Evolutionary conservation across 768 basidiomycete species (phyloP), one percentile per base, ranked within the genome.

Genomic region (Pulveroboletus sp.): DNA sequence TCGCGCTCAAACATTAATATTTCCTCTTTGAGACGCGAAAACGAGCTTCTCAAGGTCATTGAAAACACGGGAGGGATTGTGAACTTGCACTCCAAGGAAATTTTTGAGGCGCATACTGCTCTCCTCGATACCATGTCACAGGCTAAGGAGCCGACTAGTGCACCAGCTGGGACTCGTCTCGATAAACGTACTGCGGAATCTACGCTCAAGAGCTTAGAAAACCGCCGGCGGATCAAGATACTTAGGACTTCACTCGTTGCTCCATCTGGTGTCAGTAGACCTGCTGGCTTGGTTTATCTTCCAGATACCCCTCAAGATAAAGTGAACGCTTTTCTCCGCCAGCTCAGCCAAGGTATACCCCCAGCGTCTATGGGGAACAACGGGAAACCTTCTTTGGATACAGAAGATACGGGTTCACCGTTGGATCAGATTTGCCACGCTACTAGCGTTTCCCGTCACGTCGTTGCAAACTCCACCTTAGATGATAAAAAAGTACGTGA

Each of bases 21-120:
- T 24, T 88, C 90, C 14, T 77, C 85, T 50, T 71, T 89, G 37
- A 81, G 88, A 4, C 80, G 91, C 18, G 89, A 93, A 70, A 89
- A 86, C 52, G 91, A 93, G 65, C 65, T 93, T 42, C 62, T 82
- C 47, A 81, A 78, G 28, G 76, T 88, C 18, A 67, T 92, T n/a
- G 76, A 82, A 49, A 75, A 71, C 21, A 68, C 77, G 45, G 85
- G 85, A 7, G 91, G 90, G 1, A 79, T 91, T 37, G 69, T 77
- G 39, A 84, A 85, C 57, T 71, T 78, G 11, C 78, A 81, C 50
- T 75, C 77, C 24, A 87, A 82, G 57, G 86, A 89, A 52, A 78
- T 91, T 57, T 79, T 76, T 47, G 83, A 85, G 39, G 78, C 76
- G 11, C 86, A 91, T 57, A 72, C 76, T 43, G 75, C 75, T 18